Base-by-base conservation (phyloP, 2,329 filamentous ascomycete species). In the Atkinsonella hypoxylon region DNA sequence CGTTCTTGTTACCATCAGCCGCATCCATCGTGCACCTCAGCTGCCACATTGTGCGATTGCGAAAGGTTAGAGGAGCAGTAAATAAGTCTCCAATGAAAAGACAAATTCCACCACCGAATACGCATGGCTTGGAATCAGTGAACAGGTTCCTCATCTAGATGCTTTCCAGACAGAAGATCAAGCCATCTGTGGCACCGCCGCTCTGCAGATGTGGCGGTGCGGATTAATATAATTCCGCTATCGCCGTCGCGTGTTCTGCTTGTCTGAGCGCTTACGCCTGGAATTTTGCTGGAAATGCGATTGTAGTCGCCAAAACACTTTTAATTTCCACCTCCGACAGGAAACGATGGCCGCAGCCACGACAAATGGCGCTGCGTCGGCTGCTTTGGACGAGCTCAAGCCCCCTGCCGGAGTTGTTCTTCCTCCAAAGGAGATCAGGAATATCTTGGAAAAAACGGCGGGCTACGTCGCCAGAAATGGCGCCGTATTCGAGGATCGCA, bases 361-460 rank as follows among this genome's bases (percentile, higher is more conserved):
- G 56, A 67, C 71, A 56, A 79, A 80, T 60, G 76, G 75, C 58
- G 76, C 79, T 65, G 66, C 73, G 56, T 67, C 71, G 40, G 70
- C 72, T 40, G 67, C 66, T 45, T 73, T 83, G 51, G 80, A 89
- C 55, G 78, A 82, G 55, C 79, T 82, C 65, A 91, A 89, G 66
- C 82, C 88, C 34, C 91, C 91, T 3, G 72, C 83, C 52, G 89
- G 89, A 55, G 78, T 95, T 56, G 87, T 96, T 51, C 78, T 96
- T 50, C 93, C 93, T 20, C 93, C 93, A 11, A 91, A 83, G 64
- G 87, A 90, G 63, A 89, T 96, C 62, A 83, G 89, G 74, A 73
- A 75, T 65, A 68, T 91, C 58, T 82, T 98, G 62, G 90, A 96
- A 68, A 97, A 95, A 72, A 95, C 91, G 12, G 91, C 93, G 49